Percentiles rank a stretch among this genome's conserved stretches.
Conservation (phyloP, 2,329 filamentous ascomycete genomes). For the Sarocladium strictum region DNA sequence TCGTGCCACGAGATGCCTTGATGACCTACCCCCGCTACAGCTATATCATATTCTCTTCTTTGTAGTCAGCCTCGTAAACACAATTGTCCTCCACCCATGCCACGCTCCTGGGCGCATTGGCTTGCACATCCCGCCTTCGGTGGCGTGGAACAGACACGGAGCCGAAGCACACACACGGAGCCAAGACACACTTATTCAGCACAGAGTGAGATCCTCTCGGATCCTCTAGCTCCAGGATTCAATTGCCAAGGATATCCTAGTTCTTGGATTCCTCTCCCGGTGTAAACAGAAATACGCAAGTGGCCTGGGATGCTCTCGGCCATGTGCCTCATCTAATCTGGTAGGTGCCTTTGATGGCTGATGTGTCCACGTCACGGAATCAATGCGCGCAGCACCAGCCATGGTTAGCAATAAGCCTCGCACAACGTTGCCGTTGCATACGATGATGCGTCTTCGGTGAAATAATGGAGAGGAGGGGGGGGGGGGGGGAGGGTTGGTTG, state of each 20-base stretch:
- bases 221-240: no score
- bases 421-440: neutral
- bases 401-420: neutral
- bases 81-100: neutral
- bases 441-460: neutral
- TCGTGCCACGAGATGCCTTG: neutral
- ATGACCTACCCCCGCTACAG: neutral
- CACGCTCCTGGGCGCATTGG: neutral
- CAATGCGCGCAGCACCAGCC: neutral
- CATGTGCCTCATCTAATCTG: neutral
- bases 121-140: slow-evolving; percentile 7
- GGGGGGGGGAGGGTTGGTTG: neutral
- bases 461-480: neutral
- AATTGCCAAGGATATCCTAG: no score
- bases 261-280: no score
- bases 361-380: neutral
- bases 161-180: neutral
- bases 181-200: no score
- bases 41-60: neutral
- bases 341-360: neutral
- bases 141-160: neutral
- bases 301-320: neutral
- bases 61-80: no score
- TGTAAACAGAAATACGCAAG: no score
- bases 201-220: no score